Conservation (phyloP, 805 yeast species). For the Metschnikowia koreensis region DNA sequence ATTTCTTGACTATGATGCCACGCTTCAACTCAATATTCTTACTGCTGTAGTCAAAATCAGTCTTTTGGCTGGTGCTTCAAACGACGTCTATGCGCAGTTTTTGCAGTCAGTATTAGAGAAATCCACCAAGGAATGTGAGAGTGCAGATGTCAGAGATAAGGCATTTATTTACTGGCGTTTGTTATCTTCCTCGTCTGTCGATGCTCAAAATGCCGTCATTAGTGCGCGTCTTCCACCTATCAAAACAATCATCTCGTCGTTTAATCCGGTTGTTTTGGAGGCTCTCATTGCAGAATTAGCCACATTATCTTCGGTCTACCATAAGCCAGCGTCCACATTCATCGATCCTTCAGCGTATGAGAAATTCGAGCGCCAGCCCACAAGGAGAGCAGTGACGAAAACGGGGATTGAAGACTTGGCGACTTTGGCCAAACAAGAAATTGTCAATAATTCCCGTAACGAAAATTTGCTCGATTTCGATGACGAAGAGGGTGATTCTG, state of each 20-base stretch:
- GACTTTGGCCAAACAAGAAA: conserved; percentile 73
- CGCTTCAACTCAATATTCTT: conserved; percentile 58
- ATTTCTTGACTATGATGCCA: conserved; percentile 58
- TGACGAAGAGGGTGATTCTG: conserved; percentile 45
- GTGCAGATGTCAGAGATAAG: conserved; percentile 76
- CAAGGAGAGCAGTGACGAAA: conserved; percentile 13
- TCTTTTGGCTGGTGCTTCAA: conserved; percentile 15
- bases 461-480: conserved; percentile 87
- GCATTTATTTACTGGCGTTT: conserved; percentile 81
- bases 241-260: conserved; percentile 65
- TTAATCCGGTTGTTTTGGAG: conserved; percentile 66
- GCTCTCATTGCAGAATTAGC: conserved; percentile 74
- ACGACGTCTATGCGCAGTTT: conserved; percentile 32
- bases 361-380: conserved; percentile 17
- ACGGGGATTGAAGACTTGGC: conserved; percentile 71
- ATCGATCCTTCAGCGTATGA: conserved; percentile 38
- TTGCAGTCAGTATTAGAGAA: conserved; percentile 60
- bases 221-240: conserved; percentile 67
- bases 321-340: conserved; percentile 72
- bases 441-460: conserved; percentile 59
- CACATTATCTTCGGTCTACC: conserved; percentile 85
- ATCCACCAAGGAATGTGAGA: conserved; percentile 64
- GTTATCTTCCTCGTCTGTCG: conserved; percentile 46
- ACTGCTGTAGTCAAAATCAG: conserved; percentile 62
- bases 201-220: conserved; percentile 51